These are phyloP conservation scores for Solanum sparsipilum DNA, from an alignment of 257 asterid species.

Conservation along the genomic window DNA sequence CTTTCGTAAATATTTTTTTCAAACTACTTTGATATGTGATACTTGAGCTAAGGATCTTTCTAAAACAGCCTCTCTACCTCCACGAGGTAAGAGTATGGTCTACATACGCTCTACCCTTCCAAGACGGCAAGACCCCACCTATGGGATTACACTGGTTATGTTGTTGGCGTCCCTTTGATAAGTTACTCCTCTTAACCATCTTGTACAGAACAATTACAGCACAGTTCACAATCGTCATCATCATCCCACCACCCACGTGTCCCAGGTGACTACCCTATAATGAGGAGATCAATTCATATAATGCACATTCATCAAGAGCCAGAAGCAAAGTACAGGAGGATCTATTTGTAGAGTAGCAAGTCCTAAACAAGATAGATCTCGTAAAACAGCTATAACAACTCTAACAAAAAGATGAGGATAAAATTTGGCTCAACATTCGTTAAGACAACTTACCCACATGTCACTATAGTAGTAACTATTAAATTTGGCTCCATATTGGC, in stretches of 20 bases:
- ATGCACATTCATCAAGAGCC: background rate
- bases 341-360: background rate
- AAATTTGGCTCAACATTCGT: background rate
- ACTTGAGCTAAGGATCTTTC: background rate
- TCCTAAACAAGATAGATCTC: background rate
- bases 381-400: background rate
- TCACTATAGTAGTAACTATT: conserved; percentile 53
- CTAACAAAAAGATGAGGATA: background rate
- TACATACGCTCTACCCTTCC: background rate
- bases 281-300: background rate
- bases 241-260: background rate
- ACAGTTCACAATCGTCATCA: background rate
- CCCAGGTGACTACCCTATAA: background rate
- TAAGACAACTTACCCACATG: conserved; percentile 52
- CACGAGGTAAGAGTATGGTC: background rate
- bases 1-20: background rate
- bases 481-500: conserved; percentile 48
- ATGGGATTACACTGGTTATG: background rate
- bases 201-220: background rate
- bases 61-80: background rate
- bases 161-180: background rate
- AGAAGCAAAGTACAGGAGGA: background rate
- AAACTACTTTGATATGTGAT: background rate
- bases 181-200: background rate
- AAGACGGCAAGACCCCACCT: background rate